Evolutionary conservation across 1,284 basidiomycete genomes (phyloP).

Genomic region (Cryptococcus neoformans): DNA sequence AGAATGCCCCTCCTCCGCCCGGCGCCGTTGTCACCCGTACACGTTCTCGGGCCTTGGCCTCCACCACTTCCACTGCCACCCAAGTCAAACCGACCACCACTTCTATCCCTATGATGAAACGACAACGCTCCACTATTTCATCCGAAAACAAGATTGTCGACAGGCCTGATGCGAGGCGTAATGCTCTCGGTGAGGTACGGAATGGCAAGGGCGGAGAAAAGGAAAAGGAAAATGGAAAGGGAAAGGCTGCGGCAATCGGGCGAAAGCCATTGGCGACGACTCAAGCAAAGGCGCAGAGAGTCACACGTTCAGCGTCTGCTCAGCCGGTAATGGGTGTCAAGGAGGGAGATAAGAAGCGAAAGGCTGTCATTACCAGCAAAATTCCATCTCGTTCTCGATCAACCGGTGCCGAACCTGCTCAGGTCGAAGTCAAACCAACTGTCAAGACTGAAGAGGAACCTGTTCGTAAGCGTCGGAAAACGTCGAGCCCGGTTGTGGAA

Average conservation of each 20-base stretch:
- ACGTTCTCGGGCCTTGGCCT: constrained; percentile 9
- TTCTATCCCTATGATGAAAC: constrained; percentile 41
- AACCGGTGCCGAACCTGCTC: constrained; percentile 15
- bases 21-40: constrained; percentile 19
- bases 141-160: constrained; percentile 14
- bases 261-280: constrained; percentile 26
- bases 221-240: constrained; percentile 9
- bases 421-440: neutral
- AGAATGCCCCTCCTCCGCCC: constrained; percentile 41
- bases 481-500: constrained; percentile 29
- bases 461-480: constrained; percentile 37
- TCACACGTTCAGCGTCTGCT: constrained; percentile 1
- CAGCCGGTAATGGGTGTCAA: constrained; percentile 1
- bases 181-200: constrained; percentile 46
- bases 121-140: constrained; percentile 19
- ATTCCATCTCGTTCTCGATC: constrained; percentile 18
- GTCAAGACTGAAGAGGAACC: constrained; percentile 17
- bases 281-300: constrained; percentile 6
- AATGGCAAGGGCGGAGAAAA: constrained; percentile 24
- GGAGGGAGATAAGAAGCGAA: constrained; percentile 30
- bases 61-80: constrained; percentile 6
- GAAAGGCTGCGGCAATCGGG: constrained; percentile 11
- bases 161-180: constrained; percentile 24
- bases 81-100: constrained; percentile 18
- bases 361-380: constrained; percentile 16